These are phyloP conservation scores for Aureobasidium zeae DNA, from an alignment of 2,329 filamentous ascomycete species.

Conservation along the genomic window DNA sequence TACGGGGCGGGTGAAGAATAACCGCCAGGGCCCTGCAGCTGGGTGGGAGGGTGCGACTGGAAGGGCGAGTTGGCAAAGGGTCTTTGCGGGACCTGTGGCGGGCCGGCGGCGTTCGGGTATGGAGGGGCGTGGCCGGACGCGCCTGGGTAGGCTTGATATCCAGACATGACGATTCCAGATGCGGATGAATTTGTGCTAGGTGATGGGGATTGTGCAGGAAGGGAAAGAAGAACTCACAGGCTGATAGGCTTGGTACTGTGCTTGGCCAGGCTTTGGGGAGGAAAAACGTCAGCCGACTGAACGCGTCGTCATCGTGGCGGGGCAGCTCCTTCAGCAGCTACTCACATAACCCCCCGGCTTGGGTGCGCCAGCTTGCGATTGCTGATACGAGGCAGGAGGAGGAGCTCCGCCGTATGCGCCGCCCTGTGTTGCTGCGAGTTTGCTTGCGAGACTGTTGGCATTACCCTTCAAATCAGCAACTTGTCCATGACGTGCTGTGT, in stretches of 20 bases:
- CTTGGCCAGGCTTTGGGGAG: conserved; percentile 26
- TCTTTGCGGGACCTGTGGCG: conserved; percentile 35
- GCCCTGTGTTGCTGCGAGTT: conserved; percentile 38
- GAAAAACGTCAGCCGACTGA: conserved; percentile 19
- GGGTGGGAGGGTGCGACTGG: conserved; percentile 18
- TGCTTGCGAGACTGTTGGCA: conserved; percentile 28
- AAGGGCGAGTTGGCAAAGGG: conserved; percentile 22
- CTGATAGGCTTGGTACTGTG: conserved; percentile 45
- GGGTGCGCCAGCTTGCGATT: conserved; percentile 15
- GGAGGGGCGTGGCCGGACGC: conserved; percentile 22
- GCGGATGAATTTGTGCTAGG: too few species aligned
- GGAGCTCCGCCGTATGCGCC: conserved; percentile 23
- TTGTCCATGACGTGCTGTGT: conserved; percentile 1
- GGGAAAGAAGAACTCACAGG: conserved; percentile 23
- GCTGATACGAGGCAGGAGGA: conserved; percentile 23
- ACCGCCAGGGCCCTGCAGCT: conserved; percentile 13
- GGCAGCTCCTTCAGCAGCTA: conserved; percentile 22
- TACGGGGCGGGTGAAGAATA: conserved; percentile 29
- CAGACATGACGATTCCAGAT: conserved; percentile 12
- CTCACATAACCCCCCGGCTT: conserved; percentile 45
- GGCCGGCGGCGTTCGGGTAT: conserved; percentile 25
- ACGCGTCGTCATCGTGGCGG: conserved; percentile 15
- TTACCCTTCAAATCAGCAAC: background rate
- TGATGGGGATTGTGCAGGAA: conserved; percentile 10
- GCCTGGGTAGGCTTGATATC: conserved; percentile 19